These are phyloP conservation scores for Brasilioporus rufonigricans DNA, from an alignment of 768 basidiomycete species.

Conservation along the genomic window DNA sequence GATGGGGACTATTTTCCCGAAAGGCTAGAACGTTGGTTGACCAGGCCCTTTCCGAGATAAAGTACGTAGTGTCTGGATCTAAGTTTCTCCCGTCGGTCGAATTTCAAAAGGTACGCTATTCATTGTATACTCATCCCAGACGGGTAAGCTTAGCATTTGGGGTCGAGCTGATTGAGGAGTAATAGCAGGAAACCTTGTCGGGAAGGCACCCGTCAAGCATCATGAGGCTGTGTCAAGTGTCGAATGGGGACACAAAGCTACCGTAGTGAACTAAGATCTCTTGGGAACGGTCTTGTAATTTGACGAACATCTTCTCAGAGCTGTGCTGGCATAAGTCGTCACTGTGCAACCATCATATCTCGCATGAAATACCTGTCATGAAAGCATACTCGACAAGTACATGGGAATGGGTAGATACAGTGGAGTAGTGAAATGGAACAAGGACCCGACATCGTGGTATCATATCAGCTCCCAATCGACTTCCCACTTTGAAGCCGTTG, in stretches of 20 bases:
- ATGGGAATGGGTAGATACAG: slow-evolving; percentile 21
- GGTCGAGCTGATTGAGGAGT: slow-evolving; percentile 25
- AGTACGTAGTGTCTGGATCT: background rate
- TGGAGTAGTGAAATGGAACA: slow-evolving; percentile 11
- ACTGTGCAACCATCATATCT: slow-evolving; percentile 3
- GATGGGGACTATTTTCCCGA: slow-evolving; percentile 4
- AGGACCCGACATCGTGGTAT: slow-evolving; percentile 28
- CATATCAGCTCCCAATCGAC: slow-evolving; percentile 91
- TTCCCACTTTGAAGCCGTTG: slow-evolving; percentile 72
- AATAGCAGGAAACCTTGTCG: slow-evolving; percentile 16
- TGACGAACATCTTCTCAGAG: slow-evolving; percentile 4
- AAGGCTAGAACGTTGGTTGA: slow-evolving; percentile 26
- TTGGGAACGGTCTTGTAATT: slow-evolving; percentile 7
- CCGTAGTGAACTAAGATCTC: background rate
- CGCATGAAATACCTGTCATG: slow-evolving; percentile 12
- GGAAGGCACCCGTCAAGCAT: slow-evolving; percentile 13
- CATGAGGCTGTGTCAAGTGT: slow-evolving; percentile 14
- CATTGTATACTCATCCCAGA: background rate
- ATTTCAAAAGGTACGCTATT: background rate
- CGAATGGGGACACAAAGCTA: background rate
- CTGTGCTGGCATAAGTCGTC: slow-evolving; percentile 10
- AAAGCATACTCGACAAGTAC: slow-evolving; percentile 14
- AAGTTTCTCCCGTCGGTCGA: background rate
- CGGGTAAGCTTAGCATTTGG: slow-evolving; percentile 7
- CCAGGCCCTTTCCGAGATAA: slow-evolving; percentile 9